These are phyloP conservation scores for Alternaria metachromatica DNA, from an alignment of 2,329 filamentous ascomycete genomes.

Conservation along the genomic window DNA sequence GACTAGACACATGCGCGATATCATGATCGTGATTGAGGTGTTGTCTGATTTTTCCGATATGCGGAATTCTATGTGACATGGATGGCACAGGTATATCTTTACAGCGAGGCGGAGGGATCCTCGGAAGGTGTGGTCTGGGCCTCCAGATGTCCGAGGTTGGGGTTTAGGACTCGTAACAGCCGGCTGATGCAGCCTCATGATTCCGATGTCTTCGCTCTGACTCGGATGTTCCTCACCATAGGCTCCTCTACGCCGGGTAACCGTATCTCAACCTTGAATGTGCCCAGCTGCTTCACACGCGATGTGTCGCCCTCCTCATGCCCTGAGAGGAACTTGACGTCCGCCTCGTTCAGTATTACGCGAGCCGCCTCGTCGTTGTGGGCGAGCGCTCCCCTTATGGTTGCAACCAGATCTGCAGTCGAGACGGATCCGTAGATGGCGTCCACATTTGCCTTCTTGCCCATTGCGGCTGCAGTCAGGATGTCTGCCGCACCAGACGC, in stretches of 20 bases:
- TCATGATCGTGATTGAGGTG: slow-evolving; percentile 28
- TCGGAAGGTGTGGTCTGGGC: background rate
- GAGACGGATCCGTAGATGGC: slow-evolving; percentile 63
- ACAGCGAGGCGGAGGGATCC: slow-evolving; percentile 27
- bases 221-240: slow-evolving; percentile 40
- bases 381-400: slow-evolving; percentile 57
- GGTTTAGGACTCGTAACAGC: slow-evolving; percentile 7
- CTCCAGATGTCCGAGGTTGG: slow-evolving; percentile 9
- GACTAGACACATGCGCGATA: background rate
- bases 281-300: slow-evolving; percentile 61
- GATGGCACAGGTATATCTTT: slow-evolving; percentile 35
- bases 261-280: slow-evolving; percentile 60
- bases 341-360: slow-evolving; percentile 57
- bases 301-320: slow-evolving; percentile 48
- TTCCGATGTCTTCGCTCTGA: slow-evolving; percentile 39
- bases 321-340: slow-evolving; percentile 57
- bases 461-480: slow-evolving; percentile 44
- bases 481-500: slow-evolving; percentile 47
- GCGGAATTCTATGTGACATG: slow-evolving; percentile 21
- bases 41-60: slow-evolving; percentile 27
- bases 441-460: slow-evolving; percentile 34
- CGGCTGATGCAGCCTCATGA: slow-evolving; percentile 12
- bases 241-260: slow-evolving; percentile 55
- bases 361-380: slow-evolving; percentile 60
- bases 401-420: slow-evolving; percentile 58